Evolutionary conservation across 768 basidiomycete species (phyloP).

Genomic region (Fistulinella prunicolor): DNA sequence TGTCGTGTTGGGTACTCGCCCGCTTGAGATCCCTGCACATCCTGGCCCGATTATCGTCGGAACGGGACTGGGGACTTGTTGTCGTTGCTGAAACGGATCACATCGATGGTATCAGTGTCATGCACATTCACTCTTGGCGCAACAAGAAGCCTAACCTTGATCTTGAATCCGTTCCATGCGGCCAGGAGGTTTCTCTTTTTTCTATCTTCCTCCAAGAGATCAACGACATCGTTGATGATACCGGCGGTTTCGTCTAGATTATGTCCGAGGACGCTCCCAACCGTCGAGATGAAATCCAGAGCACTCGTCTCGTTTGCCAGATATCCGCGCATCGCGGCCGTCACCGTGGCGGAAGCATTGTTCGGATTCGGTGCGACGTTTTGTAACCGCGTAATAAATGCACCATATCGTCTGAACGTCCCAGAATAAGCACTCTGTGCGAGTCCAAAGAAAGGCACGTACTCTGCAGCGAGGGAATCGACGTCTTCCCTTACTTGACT

Average conservation of each 20-base stretch:
- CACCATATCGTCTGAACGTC: slow-evolving; percentile 59
- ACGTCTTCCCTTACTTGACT: slow-evolving; percentile 40
- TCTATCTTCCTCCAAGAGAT: slow-evolving; percentile 78
- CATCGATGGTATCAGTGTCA: too few relatives aligned
- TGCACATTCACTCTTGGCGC: too few relatives aligned
- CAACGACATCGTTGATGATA: slow-evolving; percentile 69
- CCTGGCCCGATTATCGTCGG: slow-evolving; percentile 57
- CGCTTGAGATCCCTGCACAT: slow-evolving; percentile 78
- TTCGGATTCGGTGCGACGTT: slow-evolving; percentile 54
- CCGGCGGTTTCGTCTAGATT: slow-evolving; percentile 72
- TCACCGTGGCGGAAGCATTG: slow-evolving; percentile 58
- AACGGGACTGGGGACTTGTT: slow-evolving; percentile 77
- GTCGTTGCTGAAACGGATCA: slow-evolving; percentile 77
- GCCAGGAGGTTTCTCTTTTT: slow-evolving; percentile 73
- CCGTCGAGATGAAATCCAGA: slow-evolving; percentile 79
- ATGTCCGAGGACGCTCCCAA: slow-evolving; percentile 75
- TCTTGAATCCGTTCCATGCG: slow-evolving; percentile 81
- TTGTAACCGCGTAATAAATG: slow-evolving; percentile 63
- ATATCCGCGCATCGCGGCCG: slow-evolving; percentile 78
- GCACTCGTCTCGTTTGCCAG: slow-evolving; percentile 73
- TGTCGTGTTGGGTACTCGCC: slow-evolving; percentile 82
- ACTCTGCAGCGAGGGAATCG: slow-evolving; percentile 59
- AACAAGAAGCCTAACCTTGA: too few relatives aligned
- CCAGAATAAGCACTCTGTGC: not conserved
- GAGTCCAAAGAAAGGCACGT: slow-evolving; percentile 21